Base-by-base conservation (phyloP, 306 rosid genomes). In the Benincasa hispida region DNA sequence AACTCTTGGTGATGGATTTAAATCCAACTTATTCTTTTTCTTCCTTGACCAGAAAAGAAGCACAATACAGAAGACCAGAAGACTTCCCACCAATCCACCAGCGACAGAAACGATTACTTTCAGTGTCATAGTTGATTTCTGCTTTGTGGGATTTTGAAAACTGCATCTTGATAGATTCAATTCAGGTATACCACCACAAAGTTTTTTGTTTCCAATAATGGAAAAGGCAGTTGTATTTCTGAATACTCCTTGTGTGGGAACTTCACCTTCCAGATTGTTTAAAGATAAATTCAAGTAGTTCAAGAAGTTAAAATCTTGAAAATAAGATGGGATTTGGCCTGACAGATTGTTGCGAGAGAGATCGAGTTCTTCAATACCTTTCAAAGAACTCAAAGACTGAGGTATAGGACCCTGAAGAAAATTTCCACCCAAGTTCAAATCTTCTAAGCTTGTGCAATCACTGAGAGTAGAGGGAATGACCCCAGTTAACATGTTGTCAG, bases 281-380 rank as follows among this genome's bases (percentile, higher is more conserved):
- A 50, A 75, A 1, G 87, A 84, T 2, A 84, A 45, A 35, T 84
- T 32, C 72, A 81, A 50, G 25, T 9, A 22, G 1, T 9, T 45
- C 61, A 75, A 17, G 2, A 30, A 53, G 6, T 0, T 1, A 1
- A 83, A 62, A 0, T 15, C 11, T 24, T 21, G 28, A 24, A 84
- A 66, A 45, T 6, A 48, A 0, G 22, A 0, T 34, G 87, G 87
- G 12, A 78, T 74, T 30, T 25, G 4, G 0, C 84, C 80, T 21
- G 76, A 34, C 17, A 84, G 32, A 27, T 78, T 74, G 72, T 84
- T 84, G n/a, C n/a, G 42, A 14, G 84, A 84, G 22, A 81, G 57
- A 34, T 84, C 81, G 1, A 81, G 14, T 0, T 39, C 13, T 22
- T 30, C 55, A 2, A 81, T 28, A 1, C 81, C 81, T 48, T 39